Conservation (phyloP, 2,329 filamentous ascomycete species). For the Colletotrichum sp. region DNA sequence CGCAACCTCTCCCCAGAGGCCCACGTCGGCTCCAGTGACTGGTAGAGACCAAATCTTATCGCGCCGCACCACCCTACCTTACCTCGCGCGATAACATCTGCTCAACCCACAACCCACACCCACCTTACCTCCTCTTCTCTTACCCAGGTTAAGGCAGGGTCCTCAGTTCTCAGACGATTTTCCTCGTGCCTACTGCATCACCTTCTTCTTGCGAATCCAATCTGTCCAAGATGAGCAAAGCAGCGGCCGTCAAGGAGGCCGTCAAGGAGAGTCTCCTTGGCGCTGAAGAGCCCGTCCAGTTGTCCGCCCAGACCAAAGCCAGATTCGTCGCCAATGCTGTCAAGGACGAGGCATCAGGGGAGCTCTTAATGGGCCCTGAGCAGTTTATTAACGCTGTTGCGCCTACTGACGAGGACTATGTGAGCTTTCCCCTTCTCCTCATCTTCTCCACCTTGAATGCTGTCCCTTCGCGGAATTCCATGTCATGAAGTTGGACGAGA, state of each 20-base stretch:
- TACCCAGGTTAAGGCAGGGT: conserved; percentile 5
- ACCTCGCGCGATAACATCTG: not conserved
- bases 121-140: not conserved
- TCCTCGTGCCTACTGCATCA: not conserved
- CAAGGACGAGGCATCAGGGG: conserved; percentile 76
- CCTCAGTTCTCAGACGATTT: not conserved
- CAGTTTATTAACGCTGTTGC: conserved; percentile 92
- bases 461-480: not conserved
- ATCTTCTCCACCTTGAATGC: not conserved
- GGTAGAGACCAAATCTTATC: conserved; percentile 8
- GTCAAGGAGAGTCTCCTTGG: conserved; percentile 85
- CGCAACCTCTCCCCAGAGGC: not conserved
- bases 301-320: conserved; percentile 77
- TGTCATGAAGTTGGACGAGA: not conserved
- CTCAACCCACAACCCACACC: conserved; percentile 19
- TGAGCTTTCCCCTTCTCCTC: conserved; percentile 48
- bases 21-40: not conserved
- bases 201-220: not conserved
- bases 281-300: conserved; percentile 57
- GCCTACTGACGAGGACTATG: conserved; percentile 87
- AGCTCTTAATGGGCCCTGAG: conserved; percentile 81
- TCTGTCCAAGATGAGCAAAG: conserved; percentile 42
- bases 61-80: not conserved
- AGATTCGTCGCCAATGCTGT: conserved; percentile 79
- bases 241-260: conserved; percentile 64